A percentile compares a stretch with the other conserved stretches of the same genome.
phyloP scores from a whole-genome alignment of 2,329 filamentous ascomycete genomes.

The Ophiostoma quercus region DNA sequence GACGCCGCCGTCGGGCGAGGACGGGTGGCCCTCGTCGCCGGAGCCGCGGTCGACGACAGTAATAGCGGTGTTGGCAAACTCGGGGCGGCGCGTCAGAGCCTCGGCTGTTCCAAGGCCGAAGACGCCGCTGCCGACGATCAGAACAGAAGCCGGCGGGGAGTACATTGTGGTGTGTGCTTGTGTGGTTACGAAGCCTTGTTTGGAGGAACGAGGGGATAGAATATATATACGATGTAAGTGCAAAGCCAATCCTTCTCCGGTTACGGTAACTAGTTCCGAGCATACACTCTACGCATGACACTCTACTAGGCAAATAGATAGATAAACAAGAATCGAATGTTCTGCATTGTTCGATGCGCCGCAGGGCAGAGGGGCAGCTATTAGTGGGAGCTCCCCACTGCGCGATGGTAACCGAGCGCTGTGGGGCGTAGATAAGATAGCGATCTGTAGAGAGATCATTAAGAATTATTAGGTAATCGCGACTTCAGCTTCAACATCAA shows the following conservation, averaged over 20 bases:
- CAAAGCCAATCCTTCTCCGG: background rate
- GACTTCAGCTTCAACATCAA: background rate
- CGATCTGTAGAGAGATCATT: background rate
- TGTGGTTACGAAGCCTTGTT: too few species aligned
- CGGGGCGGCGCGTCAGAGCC: constrained; percentile 59
- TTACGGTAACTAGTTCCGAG: background rate
- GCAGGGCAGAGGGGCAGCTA: background rate
- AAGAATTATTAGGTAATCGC: constrained; percentile 6
- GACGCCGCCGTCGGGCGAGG: constrained; percentile 22
- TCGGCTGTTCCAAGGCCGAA: constrained; percentile 61
- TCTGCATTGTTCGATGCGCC: background rate
- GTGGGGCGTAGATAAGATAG: background rate
- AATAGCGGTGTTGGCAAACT: constrained; percentile 50
- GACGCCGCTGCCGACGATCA: constrained; percentile 65
- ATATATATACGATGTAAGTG: background rate
- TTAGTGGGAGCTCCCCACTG: constrained; percentile 7
- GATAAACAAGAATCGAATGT: background rate
- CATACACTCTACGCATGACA: background rate
- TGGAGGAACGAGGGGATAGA: background rate
- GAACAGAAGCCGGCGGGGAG: constrained; percentile 45
- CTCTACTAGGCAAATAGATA: too few species aligned
- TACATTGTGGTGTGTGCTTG: background rate
- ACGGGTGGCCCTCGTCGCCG: background rate
- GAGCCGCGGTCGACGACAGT: constrained; percentile 55
- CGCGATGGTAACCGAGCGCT: constrained; percentile 6